Evolutionary conservation across 2,329 filamentous ascomycete species (phyloP).

Genomic region (Cytospora paraplurivora): DNA sequence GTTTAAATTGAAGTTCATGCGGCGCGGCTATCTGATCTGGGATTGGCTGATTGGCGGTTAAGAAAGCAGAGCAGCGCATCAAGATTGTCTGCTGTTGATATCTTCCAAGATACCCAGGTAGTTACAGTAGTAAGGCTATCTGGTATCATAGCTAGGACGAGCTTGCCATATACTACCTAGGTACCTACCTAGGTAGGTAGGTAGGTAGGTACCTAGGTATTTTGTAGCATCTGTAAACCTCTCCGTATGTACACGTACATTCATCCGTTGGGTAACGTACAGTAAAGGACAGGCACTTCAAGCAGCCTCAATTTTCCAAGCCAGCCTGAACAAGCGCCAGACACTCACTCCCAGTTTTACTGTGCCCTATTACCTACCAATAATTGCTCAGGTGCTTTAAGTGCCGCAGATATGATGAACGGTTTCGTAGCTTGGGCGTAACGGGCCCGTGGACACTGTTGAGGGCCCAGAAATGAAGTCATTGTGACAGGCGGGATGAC

Average conservation of each 20-base stretch:
- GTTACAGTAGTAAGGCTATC: not conserved
- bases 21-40: not conserved
- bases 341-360: too few relatives aligned
- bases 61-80: not conserved
- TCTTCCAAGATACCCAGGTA: not conserved
- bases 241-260: not conserved
- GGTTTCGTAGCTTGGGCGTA: not conserved
- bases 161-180: not conserved
- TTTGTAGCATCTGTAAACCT: not conserved
- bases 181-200: not conserved
- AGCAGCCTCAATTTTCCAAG: too few relatives aligned
- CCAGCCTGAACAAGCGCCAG: too few relatives aligned
- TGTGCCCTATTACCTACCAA: too few relatives aligned
- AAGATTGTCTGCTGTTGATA: not conserved
- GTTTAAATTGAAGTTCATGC: slow-evolving; percentile 15
- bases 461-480: slow-evolving; percentile 12
- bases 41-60: not conserved
- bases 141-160: too few relatives aligned
- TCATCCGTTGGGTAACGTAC: not conserved
- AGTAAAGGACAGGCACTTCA: not conserved
- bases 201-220: not conserved
- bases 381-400: too few relatives aligned
- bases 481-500: slow-evolving; percentile 11
- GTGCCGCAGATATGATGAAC: too few relatives aligned
- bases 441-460: not conserved